These are phyloP conservation scores for Clarireedia paspali DNA, from an alignment of 2,329 filamentous ascomycete genomes.

Conservation along the genomic window DNA sequence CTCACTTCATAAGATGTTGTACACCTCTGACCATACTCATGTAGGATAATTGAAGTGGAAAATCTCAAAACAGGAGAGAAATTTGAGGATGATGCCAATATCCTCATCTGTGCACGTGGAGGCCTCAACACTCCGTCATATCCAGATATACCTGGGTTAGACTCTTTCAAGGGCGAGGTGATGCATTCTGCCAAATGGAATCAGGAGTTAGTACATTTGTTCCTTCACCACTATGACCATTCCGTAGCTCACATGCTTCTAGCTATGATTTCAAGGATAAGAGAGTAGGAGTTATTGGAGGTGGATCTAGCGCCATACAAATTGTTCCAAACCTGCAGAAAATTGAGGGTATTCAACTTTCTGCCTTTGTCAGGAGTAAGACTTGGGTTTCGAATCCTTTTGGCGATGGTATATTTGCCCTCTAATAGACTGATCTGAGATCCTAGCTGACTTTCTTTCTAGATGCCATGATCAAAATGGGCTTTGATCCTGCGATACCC, in stretches of 20 bases:
- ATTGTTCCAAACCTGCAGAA: constrained; percentile 43
- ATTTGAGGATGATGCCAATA: constrained; percentile 45
- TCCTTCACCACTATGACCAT: background rate
- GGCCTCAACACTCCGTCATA: constrained; percentile 59
- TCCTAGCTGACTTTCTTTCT: background rate
- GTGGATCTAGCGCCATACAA: constrained; percentile 45
- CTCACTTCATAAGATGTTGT: background rate
- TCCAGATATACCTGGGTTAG: constrained; percentile 52
- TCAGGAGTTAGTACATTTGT: constrained; percentile 24
- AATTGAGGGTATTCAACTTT: constrained; percentile 35
- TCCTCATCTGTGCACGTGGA: constrained; percentile 56
- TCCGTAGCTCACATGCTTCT: background rate
- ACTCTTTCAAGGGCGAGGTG: constrained; percentile 39
- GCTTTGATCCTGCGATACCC: constrained; percentile 33
- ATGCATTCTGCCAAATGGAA: constrained; percentile 57
- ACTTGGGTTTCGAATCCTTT: constrained; percentile 44
- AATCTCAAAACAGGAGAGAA: constrained; percentile 33
- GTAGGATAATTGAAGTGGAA: constrained; percentile 37
- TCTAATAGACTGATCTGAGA: background rate
- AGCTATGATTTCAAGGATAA: constrained; percentile 42
- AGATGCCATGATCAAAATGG: constrained; percentile 35
- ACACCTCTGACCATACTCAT: background rate
- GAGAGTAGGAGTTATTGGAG: constrained; percentile 43
- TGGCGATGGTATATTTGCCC: constrained; percentile 31
- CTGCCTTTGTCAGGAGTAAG: constrained; percentile 40